phyloP scores from a whole-genome alignment of 2,329 filamentous ascomycete genomes.

The Trichoderma brevicompactum region DNA sequence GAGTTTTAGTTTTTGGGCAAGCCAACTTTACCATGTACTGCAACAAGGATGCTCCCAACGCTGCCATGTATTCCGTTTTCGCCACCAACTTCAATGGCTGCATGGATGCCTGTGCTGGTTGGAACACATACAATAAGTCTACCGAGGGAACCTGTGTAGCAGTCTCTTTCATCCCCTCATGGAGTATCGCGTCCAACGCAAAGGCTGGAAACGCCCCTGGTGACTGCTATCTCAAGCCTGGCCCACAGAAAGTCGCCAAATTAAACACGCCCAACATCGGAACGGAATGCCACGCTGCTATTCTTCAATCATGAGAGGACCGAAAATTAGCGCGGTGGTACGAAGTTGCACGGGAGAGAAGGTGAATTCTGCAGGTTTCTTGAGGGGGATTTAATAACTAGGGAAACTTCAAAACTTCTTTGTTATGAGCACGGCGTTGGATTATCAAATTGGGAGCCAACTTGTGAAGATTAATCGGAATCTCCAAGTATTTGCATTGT shows the following conservation, averaged over 20 bases:
- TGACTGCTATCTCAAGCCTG: slow-evolving; percentile 24
- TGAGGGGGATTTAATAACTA: slow-evolving; percentile 9
- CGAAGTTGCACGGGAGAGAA: background rate
- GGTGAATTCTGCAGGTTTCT: background rate
- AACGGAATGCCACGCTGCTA: slow-evolving; percentile 6
- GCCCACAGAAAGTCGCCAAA: background rate
- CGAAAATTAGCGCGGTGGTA: no score
- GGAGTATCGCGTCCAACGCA: background rate
- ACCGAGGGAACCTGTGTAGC: background rate
- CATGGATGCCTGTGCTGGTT: slow-evolving; percentile 20
- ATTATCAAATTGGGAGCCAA: slow-evolving; percentile 3
- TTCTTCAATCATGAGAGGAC: background rate
- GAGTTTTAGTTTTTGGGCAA: background rate
- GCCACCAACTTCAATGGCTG: slow-evolving; percentile 17
- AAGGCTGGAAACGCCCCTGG: background rate
- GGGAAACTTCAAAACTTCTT: background rate
- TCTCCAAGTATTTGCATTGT: slow-evolving; percentile 24
- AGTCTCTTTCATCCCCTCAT: slow-evolving; percentile 18
- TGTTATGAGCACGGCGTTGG: slow-evolving; percentile 18
- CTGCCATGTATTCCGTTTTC: slow-evolving; percentile 5
- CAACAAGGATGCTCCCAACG: slow-evolving; percentile 8
- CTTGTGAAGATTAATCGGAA: slow-evolving; percentile 11
- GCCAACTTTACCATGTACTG: slow-evolving; percentile 21
- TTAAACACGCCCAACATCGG: slow-evolving; percentile 12
- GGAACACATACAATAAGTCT: slow-evolving; percentile 4